These are phyloP conservation scores for Lepidium aucheri DNA, from an alignment of 345 rosid species.

Conservation along the genomic window DNA sequence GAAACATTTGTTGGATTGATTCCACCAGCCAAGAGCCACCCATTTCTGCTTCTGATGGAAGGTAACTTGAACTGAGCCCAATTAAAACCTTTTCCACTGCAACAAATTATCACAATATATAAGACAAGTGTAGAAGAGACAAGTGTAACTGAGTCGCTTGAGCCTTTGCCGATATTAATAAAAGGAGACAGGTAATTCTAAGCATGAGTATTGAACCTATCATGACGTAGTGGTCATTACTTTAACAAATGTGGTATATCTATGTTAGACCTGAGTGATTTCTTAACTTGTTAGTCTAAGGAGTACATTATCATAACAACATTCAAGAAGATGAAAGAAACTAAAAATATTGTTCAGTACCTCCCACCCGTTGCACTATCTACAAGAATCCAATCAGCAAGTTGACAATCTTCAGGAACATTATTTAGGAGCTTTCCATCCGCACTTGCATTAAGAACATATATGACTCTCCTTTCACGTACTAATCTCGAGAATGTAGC, in stretches of 20 bases:
- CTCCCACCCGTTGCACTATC: conserved; percentile 92
- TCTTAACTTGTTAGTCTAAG: background rate
- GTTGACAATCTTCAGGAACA: conserved; percentile 48
- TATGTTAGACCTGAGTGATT: background rate
- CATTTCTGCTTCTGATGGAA: conserved; percentile 54
- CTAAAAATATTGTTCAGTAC: conserved; percentile 16
- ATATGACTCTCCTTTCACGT: conserved; percentile 41
- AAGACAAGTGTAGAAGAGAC: background rate
- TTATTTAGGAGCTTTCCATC: conserved; percentile 59
- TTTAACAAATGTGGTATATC: background rate
- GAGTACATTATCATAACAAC: background rate
- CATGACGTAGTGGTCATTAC: background rate
- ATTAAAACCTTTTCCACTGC: conserved; percentile 80
- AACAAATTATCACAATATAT: conserved; percentile 1
- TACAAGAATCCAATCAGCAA: conserved; percentile 77
- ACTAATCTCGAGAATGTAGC: conserved; percentile 47
- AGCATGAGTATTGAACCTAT: background rate
- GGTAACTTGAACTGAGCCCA: conserved; percentile 67
- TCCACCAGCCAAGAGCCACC: conserved; percentile 92
- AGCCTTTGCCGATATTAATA: background rate
- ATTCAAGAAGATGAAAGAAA: background rate
- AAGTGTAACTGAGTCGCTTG: background rate
- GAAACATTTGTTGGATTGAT: conserved; percentile 53
- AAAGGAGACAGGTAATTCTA: background rate
- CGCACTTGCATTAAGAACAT: conserved; percentile 69